A percentile compares a stretch with the other conserved stretches of the same genome.
Conservation (phyloP, 768 basidiomycete genomes). For the Strobilomyces echinocephalus region DNA sequence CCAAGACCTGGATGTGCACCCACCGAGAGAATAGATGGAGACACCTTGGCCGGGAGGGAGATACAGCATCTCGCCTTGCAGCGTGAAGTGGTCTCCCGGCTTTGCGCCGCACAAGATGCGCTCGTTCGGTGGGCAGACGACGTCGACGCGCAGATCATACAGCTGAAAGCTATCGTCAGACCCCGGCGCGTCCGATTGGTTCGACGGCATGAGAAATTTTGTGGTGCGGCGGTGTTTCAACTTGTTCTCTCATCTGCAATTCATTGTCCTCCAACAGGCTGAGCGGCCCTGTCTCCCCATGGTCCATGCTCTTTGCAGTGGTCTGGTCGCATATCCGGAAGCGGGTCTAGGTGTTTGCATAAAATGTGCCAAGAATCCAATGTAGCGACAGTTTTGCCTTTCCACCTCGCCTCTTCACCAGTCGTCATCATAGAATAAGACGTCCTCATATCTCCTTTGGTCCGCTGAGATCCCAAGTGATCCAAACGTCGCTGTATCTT, state of each 20-base stretch:
- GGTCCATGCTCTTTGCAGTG: too few species aligned
- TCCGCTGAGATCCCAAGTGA: not conserved
- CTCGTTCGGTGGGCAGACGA: conserved; percentile 52
- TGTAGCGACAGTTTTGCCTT: not conserved
- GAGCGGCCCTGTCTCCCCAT: too few species aligned
- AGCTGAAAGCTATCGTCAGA: conserved; percentile 48
- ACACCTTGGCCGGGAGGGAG: conserved; percentile 61
- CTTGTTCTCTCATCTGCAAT: too few species aligned
- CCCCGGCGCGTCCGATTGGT: not conserved
- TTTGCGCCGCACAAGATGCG: conserved; percentile 63
- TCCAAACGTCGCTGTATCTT: not conserved
- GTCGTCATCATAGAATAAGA: not conserved
- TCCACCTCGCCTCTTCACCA: not conserved
- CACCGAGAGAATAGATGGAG: conserved; percentile 65
- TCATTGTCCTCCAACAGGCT: too few species aligned
- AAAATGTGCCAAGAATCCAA: not conserved
- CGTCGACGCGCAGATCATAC: conserved; percentile 62
- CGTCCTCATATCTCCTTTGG: not conserved
- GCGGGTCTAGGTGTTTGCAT: too few species aligned
- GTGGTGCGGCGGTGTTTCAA: too few species aligned
- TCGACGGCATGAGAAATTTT: not conserved
- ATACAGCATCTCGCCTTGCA: conserved; percentile 60
- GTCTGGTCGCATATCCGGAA: too few species aligned
- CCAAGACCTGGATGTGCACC: not conserved
- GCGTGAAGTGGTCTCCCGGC: conserved; percentile 55